Base-by-base conservation (phyloP, 2,329 filamentous ascomycete species). In the Herpomyces periplanetae region DNA sequence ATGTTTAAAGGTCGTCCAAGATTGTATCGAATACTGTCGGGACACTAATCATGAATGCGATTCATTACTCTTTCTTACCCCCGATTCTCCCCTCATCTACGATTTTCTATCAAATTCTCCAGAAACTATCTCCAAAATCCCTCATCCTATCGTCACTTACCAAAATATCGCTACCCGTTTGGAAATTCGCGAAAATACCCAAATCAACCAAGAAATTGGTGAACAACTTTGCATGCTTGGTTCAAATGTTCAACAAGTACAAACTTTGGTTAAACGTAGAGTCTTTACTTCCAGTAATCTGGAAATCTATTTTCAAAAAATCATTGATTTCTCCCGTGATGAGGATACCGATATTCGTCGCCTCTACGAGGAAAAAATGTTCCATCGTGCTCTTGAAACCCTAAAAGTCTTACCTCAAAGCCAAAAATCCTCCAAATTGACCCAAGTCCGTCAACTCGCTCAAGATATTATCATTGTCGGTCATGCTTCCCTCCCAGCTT, bases 381-480 rank as follows among this genome's bases (percentile, higher is more conserved):
- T 96, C 3, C 52, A 62, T 25, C 55, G 73, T 31, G 66, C 61
- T 24, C 62, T 73, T 27, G 71, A 88, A 22, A 51, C 55, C 3
- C 47, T 96, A 1, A 37, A 62, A 5, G 58, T 65, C 11, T 45
- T 68, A 8, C 52, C 60, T 2, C 24, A 46, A 1, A 55, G 59
- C 3, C 43, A 57, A 22, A 91, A 91, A 37, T 33, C 40, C 1
- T 38, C 44, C 8, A 71, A 84, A 35, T 51, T 65, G 11, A 43
- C 55, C 13, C 58, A 63, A 26, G 61, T 87, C 0, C 40, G 63
- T 30, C 60, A 63, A 23, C 43, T 80, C 20, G 71, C 75, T 1
- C 56, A 60, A 25, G 80, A 75, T 24, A 87, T 96, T 65, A 75
- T 96, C 24, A 65, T 87, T 23, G 80, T 96, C 34, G 73, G 75